Conservation (phyloP, 2,329 filamentous ascomycete genomes). For the Fusarium concolor region DNA sequence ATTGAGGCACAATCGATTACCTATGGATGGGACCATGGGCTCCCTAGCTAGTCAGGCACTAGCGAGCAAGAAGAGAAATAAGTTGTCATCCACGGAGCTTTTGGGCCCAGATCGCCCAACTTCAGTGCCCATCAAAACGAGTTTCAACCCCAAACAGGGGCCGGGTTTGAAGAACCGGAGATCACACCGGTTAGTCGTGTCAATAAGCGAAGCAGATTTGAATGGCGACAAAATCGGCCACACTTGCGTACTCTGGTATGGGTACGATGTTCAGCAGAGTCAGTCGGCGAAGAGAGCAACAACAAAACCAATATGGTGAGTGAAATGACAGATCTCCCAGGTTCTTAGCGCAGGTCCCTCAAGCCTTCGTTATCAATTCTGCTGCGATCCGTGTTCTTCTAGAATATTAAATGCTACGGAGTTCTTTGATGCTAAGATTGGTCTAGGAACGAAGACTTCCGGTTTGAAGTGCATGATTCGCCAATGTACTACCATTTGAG, state of each 20-base stretch:
- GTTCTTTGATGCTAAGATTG: slow-evolving; percentile 27
- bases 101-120: slow-evolving; percentile 30
- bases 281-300: slow-evolving; percentile 33
- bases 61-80: slow-evolving; percentile 35
- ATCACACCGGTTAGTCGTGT: slow-evolving; percentile 27
- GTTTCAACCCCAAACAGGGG: slow-evolving; percentile 9
- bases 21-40: slow-evolving; percentile 28
- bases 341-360: slow-evolving; percentile 15
- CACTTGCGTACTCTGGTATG: slow-evolving; percentile 45
- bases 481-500: slow-evolving; percentile 45
- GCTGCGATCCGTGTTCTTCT: slow-evolving; percentile 15
- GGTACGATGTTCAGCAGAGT: slow-evolving; percentile 42
- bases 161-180: slow-evolving; percentile 1
- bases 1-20: slow-evolving; percentile 33
- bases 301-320: slow-evolving; percentile 43
- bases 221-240: slow-evolving; percentile 35
- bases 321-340: slow-evolving; percentile 19
- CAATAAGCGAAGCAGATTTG: slow-evolving; percentile 35
- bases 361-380: slow-evolving; percentile 10
- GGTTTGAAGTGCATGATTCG: slow-evolving; percentile 42
- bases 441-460: slow-evolving; percentile 44
- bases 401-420: slow-evolving; percentile 9
- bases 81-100: slow-evolving; percentile 33
- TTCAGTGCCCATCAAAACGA: slow-evolving; percentile 15
- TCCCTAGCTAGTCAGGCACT: slow-evolving; percentile 31